A percentile compares a stretch with the other conserved stretches of the same genome.
These are phyloP conservation scores for Syncephalastrum monosporum DNA, from an alignment of 371 early-diverging fungal species.

Conservation along the genomic window DNA sequence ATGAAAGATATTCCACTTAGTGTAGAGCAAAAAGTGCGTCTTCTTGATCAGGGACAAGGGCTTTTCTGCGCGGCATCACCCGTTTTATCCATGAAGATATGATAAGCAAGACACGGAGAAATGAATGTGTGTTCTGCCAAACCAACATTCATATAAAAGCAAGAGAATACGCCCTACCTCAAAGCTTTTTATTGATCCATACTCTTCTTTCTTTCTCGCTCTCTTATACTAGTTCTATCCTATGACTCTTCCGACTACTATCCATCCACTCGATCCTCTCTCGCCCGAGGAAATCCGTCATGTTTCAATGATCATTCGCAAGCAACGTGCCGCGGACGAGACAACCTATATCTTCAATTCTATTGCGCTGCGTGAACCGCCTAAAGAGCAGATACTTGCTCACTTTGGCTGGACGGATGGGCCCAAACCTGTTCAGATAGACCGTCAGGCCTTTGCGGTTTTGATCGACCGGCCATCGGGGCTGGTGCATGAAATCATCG, in stretches of 20 bases:
- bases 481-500: slow-evolving; percentile 32
- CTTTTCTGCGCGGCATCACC: no score
- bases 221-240: no score
- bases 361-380: slow-evolving; percentile 39
- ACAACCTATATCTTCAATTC: slow-evolving; percentile 34
- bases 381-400: slow-evolving; percentile 32
- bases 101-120: no score
- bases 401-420: slow-evolving; percentile 35
- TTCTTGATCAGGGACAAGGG: no score
- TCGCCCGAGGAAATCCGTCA: slow-evolving; percentile 33
- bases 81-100: no score
- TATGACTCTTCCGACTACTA: neutral
- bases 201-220: no score
- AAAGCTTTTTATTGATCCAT: no score
- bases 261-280: slow-evolving; percentile 39
- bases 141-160: no score
- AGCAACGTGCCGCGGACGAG: slow-evolving; percentile 11
- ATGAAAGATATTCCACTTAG: no score
- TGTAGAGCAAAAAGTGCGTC: no score
- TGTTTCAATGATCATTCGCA: slow-evolving; percentile 26
- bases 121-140: no score
- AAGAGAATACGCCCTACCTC: no score
- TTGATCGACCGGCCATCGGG: slow-evolving; percentile 35
- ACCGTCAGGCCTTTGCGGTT: slow-evolving; percentile 41
- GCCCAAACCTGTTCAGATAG: slow-evolving; percentile 23